Percentiles rank a stretch among this genome's conserved stretches.
phyloP scores from a whole-genome alignment of 805 yeast genomes.

The Sugiyamaella valdiviana region DNA sequence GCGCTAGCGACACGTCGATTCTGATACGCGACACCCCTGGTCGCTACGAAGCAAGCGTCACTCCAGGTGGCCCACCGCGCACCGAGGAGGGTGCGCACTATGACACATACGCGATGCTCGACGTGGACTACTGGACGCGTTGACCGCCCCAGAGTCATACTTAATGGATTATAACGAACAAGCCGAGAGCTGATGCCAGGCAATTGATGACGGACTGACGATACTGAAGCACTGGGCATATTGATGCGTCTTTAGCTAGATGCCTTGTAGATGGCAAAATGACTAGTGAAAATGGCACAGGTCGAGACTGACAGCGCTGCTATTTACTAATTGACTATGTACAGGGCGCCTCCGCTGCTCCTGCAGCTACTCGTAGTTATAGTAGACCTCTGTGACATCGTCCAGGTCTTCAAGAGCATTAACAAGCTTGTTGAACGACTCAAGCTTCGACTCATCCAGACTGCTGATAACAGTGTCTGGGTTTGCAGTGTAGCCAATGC shows the following conservation, averaged over 20 bases:
- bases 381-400: conserved; percentile 54
- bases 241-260: too few species aligned
- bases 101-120: conserved; percentile 3
- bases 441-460: conserved; percentile 41
- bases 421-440: conserved; percentile 52
- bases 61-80: not conserved
- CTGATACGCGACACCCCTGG: conserved; percentile 1
- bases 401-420: conserved; percentile 65
- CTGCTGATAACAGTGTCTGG: conserved; percentile 40
- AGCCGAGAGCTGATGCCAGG: too few species aligned
- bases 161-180: too few species aligned
- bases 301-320: conserved; percentile 1
- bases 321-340: not conserved
- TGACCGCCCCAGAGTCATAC: not conserved
- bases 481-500: conserved; percentile 60
- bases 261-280: conserved; percentile 1
- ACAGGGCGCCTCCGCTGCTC: too few species aligned
- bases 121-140: conserved; percentile 10
- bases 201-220: too few species aligned
- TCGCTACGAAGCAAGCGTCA: not conserved
- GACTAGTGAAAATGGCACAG: not conserved
- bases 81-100: not conserved
- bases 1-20: conserved; percentile 12
- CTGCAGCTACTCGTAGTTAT: too few species aligned
- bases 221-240: too few species aligned